Percentiles rank a stretch among this genome's conserved stretches.
Conservation (phyloP, 306 rosid species). For the Pyrus betulifolia region DNA sequence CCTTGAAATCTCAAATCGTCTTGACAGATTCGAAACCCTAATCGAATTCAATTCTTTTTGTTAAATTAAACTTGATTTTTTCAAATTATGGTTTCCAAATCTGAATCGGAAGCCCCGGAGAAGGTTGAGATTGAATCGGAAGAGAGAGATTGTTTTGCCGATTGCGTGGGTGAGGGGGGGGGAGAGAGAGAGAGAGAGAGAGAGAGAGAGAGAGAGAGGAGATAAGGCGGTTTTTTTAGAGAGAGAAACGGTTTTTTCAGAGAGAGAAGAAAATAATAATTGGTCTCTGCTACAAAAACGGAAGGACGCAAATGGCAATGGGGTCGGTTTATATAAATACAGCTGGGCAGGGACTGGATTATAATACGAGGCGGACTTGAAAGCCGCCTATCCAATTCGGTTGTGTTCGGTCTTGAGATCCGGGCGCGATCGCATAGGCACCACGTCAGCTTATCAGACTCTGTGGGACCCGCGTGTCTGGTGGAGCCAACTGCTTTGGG, state of each 20-base stretch:
- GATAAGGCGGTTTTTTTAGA: neutral
- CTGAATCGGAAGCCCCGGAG: neutral
- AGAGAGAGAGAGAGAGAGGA: neutral
- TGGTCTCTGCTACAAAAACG: neutral
- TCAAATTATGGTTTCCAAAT: neutral
- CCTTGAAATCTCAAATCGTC: neutral
- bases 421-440: constrained; percentile 17
- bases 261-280: neutral
- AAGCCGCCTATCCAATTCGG: constrained; percentile 17
- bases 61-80: neutral
- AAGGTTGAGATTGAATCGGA: neutral
- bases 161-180: neutral
- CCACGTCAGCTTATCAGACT: constrained; percentile 24
- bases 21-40: constrained; percentile 4
- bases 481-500: neutral
- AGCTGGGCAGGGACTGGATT: neutral
- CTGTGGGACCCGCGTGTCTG: neutral
- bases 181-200: neutral
- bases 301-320: neutral
- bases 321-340: neutral
- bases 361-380: constrained; percentile 52
- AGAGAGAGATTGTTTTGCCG: neutral
- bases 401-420: constrained; percentile 31
- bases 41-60: neutral
- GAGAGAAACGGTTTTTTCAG: neutral